These are phyloP conservation scores for Solanum chmielewskii DNA, from an alignment of 257 asterid species.

Conservation along the genomic window DNA sequence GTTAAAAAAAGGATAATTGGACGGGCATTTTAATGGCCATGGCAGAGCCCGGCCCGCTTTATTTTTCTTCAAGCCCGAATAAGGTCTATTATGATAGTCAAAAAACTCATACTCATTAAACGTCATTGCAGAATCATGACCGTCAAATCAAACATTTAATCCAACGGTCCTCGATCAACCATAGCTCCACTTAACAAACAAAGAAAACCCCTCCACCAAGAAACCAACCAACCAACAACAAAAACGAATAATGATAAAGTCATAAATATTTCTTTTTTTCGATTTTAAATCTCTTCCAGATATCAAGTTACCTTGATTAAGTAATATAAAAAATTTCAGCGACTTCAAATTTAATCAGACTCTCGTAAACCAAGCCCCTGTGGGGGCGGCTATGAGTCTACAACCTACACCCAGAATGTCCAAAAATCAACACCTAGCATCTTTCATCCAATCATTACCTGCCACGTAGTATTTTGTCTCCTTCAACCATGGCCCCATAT, in stretches of 20 bases:
- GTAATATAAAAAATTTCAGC: fast-evolving
- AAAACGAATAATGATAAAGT: not conserved
- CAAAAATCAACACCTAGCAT: conserved; percentile 28
- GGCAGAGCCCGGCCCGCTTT: not conserved
- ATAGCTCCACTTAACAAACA: conserved; percentile 7
- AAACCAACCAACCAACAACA: conserved; percentile 9
- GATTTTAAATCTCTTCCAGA: fast-evolving
- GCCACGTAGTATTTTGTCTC: conserved; percentile 12
- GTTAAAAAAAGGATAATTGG: not conserved
- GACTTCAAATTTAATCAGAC: no score
- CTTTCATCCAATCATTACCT: not conserved
- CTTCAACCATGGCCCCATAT: conserved; percentile 6
- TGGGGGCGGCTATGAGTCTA: conserved; percentile 8
- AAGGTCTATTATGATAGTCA: not conserved
- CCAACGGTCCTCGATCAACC: conserved; percentile 5
- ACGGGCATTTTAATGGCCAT: not conserved
- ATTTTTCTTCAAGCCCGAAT: not conserved
- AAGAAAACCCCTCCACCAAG: conserved; percentile 42
- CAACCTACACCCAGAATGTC: conserved; percentile 22
- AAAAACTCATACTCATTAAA: not conserved
- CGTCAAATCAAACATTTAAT: conserved; percentile 1
- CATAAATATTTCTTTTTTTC: fast-evolving
- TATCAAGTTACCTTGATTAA: fast-evolving
- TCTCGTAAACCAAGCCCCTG: not conserved
- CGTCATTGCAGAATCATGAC: not conserved